These are phyloP conservation scores for Populus hybrid DNA, from an alignment of 441 rosid genomes.

Conservation along the genomic window DNA sequence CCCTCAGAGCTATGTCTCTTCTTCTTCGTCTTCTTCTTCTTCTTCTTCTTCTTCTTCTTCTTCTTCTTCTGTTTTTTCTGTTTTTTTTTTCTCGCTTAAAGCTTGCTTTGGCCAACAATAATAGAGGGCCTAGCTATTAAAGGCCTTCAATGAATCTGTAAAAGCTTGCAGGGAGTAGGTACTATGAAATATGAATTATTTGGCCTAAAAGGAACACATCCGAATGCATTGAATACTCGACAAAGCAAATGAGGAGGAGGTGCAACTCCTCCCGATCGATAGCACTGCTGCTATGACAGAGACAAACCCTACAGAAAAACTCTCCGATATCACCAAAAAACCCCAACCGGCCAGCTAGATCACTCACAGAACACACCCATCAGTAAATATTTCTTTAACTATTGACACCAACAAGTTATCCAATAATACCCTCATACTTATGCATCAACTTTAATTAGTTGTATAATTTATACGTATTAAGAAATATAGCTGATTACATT, in stretches of 20 bases:
- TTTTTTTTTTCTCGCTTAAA: not conserved
- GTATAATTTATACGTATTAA: too few species aligned
- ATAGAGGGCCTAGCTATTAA: conserved; percentile 37
- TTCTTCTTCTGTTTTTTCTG: too few species aligned
- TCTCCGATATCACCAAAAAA: not conserved
- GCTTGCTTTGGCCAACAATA: not conserved
- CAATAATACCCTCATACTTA: too few species aligned
- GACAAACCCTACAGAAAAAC: conserved; percentile 23
- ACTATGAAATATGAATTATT: conserved; percentile 42
- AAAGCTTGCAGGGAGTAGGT: conserved; percentile 34
- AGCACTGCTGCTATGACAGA: conserved; percentile 6
- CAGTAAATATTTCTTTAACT: conserved; percentile 3
- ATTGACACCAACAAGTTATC: not conserved
- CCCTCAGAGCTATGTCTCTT: not conserved
- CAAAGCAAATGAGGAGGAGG: conserved; percentile 16
- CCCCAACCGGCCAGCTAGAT: not conserved
- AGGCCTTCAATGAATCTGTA: conserved; percentile 45
- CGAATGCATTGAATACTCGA: conserved; percentile 43
- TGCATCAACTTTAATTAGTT: too few species aligned
- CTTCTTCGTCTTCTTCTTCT: too few species aligned
- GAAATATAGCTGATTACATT: not conserved
- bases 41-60: too few species aligned
- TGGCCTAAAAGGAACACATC: conserved; percentile 22
- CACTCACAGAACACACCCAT: not conserved
- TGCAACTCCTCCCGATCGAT: conserved; percentile 26